phyloP scores from a whole-genome alignment of 805 yeast genomes.

The Metschnikowia colocasiae region DNA sequence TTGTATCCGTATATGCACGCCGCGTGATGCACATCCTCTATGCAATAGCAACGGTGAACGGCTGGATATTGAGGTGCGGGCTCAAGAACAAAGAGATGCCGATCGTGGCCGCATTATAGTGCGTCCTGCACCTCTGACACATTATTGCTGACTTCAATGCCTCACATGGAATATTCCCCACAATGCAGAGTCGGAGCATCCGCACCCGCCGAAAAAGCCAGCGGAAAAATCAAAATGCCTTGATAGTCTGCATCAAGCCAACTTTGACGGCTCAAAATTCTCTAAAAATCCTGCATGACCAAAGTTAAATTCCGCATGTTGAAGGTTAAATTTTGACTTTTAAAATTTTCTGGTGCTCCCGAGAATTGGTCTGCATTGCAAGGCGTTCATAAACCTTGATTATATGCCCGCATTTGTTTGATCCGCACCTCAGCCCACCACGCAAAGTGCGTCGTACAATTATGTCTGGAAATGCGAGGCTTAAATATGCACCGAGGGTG shows the following conservation, averaged over 20 bases:
- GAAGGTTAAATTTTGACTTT: too few species aligned
- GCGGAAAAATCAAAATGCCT: neutral
- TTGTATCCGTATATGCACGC: neutral
- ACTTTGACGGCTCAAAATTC: too few species aligned
- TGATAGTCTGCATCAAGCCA: neutral
- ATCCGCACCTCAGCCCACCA: constrained; percentile 1
- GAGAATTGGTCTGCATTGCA: neutral
- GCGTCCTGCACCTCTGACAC: neutral
- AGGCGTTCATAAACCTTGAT: neutral
- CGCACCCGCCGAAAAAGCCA: neutral
- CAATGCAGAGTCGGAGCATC: neutral
- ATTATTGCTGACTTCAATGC: neutral
- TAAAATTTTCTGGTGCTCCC: too few species aligned
- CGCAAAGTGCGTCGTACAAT: neutral
- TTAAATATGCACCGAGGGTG: neutral
- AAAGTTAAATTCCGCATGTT: too few species aligned
- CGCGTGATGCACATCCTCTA: neutral
- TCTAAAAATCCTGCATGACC: too few species aligned
- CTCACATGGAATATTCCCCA: neutral
- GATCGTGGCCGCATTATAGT: neutral
- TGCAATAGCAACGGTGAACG: neutral
- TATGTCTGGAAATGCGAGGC: neutral
- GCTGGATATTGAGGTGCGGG: neutral
- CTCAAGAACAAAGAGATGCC: neutral
- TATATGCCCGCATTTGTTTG: neutral